Evolutionary conservation across 441 rosid genomes (phyloP).

Genomic region (Syzygium malaccense): DNA sequence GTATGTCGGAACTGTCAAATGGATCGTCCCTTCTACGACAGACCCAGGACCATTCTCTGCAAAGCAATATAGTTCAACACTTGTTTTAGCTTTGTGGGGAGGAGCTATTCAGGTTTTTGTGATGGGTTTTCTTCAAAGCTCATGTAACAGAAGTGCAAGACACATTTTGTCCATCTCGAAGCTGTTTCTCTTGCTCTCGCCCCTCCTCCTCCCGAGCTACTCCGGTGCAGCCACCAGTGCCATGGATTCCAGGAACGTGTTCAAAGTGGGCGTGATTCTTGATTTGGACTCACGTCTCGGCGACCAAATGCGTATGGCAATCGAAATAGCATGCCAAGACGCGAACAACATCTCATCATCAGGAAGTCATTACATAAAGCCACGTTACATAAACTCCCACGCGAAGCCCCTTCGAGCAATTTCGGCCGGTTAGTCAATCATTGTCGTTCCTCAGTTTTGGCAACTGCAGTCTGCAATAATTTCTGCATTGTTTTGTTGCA

Average conservation of each 20-base stretch:
- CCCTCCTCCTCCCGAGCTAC: no score
- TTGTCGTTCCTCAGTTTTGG: neutral
- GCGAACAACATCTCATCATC: constrained; percentile 8
- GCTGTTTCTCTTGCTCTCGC: no score
- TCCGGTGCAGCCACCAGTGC: no score
- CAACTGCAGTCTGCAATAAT: neutral
- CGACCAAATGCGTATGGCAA: constrained; percentile 25
- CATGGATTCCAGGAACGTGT: no score
- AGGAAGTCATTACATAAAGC: constrained; percentile 13
- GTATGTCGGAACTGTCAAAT: neutral
- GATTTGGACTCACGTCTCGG: constrained; percentile 24
- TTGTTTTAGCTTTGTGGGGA: neutral
- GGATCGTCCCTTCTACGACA: neutral
- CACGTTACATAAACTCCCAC: constrained; percentile 20
- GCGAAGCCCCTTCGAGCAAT: constrained; percentile 19
- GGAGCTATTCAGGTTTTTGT: neutral
- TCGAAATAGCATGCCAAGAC: constrained; percentile 30
- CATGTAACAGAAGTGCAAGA: neutral
- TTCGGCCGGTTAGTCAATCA: constrained; percentile 17
- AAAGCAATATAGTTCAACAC: neutral
- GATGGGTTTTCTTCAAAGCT: neutral
- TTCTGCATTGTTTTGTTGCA: neutral
- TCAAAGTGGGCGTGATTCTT: constrained; percentile 41
- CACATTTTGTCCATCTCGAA: neutral
- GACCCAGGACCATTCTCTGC: neutral